A percentile compares a stretch with the other conserved stretches of the same genome.
Conservation (phyloP, 2,329 filamentous ascomycete species). For the Bipolaris oryzae region DNA sequence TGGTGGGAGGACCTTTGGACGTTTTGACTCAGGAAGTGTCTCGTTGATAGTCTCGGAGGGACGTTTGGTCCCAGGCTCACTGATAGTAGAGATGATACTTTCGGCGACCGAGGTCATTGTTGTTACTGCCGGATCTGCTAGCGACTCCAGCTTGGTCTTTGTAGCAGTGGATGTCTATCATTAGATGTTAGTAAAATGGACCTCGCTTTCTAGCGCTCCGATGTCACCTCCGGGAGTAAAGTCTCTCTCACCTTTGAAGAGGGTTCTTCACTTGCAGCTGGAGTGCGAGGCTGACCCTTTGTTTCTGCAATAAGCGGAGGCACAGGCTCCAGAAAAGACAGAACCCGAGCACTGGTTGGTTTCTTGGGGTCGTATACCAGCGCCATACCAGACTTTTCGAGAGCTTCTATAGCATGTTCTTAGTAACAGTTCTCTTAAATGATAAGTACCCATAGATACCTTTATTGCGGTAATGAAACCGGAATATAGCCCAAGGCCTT, state of each 20-base stretch:
- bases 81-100: background rate
- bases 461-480: slow-evolving; percentile 50
- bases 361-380: slow-evolving; percentile 16
- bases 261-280: slow-evolving; percentile 7
- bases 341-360: slow-evolving; percentile 9
- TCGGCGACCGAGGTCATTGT: background rate
- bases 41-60: too few species aligned
- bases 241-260: slow-evolving; percentile 19
- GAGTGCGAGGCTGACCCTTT: slow-evolving; percentile 12
- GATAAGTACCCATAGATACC: slow-evolving; percentile 11
- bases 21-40: too few species aligned
- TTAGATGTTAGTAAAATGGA: background rate
- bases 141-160: background rate
- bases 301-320: slow-evolving; percentile 12
- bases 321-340: slow-evolving; percentile 27
- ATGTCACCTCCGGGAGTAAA: too few species aligned
- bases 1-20: too few species aligned
- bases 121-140: background rate
- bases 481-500: slow-evolving; percentile 49
- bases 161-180: background rate
- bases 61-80: background rate
- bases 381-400: slow-evolving; percentile 14
- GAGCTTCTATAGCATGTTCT: slow-evolving; percentile 19
- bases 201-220: too few species aligned
- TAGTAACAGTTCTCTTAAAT: background rate